Base-by-base conservation (phyloP, 768 basidiomycete species). In the Crassisporium funariophilum region DNA sequence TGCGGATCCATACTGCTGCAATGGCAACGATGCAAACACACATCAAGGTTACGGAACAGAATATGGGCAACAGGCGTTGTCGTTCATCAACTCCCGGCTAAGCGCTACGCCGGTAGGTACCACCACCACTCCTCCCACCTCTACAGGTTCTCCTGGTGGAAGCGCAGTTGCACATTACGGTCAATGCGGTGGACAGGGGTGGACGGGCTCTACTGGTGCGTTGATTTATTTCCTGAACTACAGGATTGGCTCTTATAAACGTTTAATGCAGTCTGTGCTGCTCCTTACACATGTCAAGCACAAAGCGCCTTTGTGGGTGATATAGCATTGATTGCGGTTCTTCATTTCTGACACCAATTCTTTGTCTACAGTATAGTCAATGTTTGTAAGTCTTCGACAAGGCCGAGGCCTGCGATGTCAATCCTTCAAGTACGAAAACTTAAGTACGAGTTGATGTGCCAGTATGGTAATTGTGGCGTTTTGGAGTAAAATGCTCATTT, bases 1-100 rank as follows among this genome's bases (percentile, higher is more conserved):
- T 10, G 46, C 62, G 2, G 64, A 64, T 54, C 66, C 66, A 2
- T 68, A 62, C 60, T 68, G 66, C 59, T 66, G 66, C 58, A 68
- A 62, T 41, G 65, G 66, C 21, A 53, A 27, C 47, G 53, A 68
- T 42, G 53, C 56, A 16, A 54, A 54, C 49, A 63, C 63, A 4
- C 65, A 68, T 49, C 63, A 68, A 52, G 63, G 62, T 20, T 68
- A 68, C 35, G 66, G 60, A 2, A 60, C 49, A 15, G 62, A 63
- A 48, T 68, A 68, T 47, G 66, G 66, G 35, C 46, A 59, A 21
- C 54, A 44, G 19, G 65, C 65, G 4, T 52, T 67, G 39, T 53
- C 64, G 2, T 67, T 67, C 52, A 59, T 67, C 38, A 59, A 61
- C 46, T 47, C 52, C 47, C 56, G 62, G 49, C 57, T 66, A 17